Conservation (phyloP, 2,329 filamentous ascomycete species). For the Arthrobotrys pseudoclavata region DNA sequence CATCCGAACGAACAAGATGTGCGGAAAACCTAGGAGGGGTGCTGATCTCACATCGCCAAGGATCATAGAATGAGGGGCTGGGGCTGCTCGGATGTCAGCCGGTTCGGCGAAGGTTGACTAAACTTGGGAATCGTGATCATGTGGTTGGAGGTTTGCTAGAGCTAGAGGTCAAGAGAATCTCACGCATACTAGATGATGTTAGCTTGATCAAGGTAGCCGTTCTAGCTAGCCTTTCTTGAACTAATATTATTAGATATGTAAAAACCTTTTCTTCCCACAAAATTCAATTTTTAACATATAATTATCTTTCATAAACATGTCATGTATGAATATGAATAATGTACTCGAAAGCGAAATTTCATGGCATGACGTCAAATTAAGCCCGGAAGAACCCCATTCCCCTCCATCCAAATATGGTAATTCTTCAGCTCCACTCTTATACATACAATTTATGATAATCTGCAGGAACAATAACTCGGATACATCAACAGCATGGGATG, state of each 20-base stretch:
- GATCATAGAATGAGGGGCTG: slow-evolving; percentile 44
- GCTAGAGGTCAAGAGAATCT: neutral
- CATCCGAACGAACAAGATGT: slow-evolving; percentile 43
- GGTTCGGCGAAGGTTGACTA: slow-evolving; percentile 25
- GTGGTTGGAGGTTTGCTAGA: neutral
- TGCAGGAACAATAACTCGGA: slow-evolving; percentile 44
- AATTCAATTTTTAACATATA: neutral
- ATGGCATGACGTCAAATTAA: slow-evolving; percentile 17
- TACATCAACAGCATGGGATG: slow-evolving; percentile 14
- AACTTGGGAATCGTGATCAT: slow-evolving; percentile 35
- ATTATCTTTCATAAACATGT: no score
- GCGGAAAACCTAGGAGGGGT: slow-evolving; percentile 11
- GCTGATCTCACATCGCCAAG: slow-evolving; percentile 31
- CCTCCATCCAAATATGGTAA: slow-evolving; percentile 8
- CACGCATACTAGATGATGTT: slow-evolving; percentile 4
- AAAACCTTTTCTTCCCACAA: neutral
- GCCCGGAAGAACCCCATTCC: neutral
- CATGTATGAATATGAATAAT: no score
- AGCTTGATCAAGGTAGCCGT: neutral
- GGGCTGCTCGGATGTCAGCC: slow-evolving; percentile 47
- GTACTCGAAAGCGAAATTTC: neutral
- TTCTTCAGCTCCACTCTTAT: slow-evolving; percentile 17
- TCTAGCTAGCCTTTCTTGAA: neutral
- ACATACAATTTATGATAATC: slow-evolving; percentile 13
- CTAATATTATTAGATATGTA: neutral